These are phyloP conservation scores for Pythium pyrilobum DNA, from an alignment of 352 stramenopile genomes.

Conservation along the genomic window DNA sequence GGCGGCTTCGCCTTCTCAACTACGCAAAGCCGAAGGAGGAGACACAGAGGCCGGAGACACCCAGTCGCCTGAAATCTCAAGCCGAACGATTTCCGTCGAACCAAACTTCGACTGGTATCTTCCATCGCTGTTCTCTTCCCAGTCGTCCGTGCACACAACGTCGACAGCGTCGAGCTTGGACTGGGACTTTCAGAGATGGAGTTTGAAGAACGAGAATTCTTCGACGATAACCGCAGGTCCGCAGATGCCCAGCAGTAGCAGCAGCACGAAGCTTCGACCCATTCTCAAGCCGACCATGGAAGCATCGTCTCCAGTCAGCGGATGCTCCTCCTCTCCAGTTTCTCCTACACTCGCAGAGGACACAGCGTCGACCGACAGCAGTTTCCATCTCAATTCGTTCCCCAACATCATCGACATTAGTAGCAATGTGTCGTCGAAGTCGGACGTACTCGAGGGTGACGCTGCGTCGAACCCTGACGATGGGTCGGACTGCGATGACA, in stretches of 20 bases:
- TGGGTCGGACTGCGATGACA: constrained; percentile 17
- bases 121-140: constrained; percentile 67
- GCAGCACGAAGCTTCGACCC: constrained; percentile 1
- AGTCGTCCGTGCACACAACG: constrained; percentile 48
- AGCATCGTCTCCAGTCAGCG: not conserved
- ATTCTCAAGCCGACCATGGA: constrained; percentile 1
- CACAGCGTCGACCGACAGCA: constrained; percentile 5
- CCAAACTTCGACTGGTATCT: constrained; percentile 75
- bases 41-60: not conserved
- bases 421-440: constrained; percentile 11
- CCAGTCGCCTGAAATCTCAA: not conserved
- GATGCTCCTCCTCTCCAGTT: too few relatives aligned
- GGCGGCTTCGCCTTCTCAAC: not conserved
- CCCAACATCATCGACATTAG: constrained; percentile 38
- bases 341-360: not conserved
- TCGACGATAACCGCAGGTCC: constrained; percentile 1
- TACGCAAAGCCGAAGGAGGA: constrained; percentile 11
- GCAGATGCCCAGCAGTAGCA: not conserved
- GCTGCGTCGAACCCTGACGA: constrained; percentile 12
- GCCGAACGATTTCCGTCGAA: constrained; percentile 17
- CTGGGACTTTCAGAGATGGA: constrained; percentile 75
- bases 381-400: constrained; percentile 59
- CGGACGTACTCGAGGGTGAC: not conserved
- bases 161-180: constrained; percentile 55
- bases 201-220: constrained; percentile 10